Conservation (phyloP, 352 stramenopile species). For the Phytophthora sojae region DNA sequence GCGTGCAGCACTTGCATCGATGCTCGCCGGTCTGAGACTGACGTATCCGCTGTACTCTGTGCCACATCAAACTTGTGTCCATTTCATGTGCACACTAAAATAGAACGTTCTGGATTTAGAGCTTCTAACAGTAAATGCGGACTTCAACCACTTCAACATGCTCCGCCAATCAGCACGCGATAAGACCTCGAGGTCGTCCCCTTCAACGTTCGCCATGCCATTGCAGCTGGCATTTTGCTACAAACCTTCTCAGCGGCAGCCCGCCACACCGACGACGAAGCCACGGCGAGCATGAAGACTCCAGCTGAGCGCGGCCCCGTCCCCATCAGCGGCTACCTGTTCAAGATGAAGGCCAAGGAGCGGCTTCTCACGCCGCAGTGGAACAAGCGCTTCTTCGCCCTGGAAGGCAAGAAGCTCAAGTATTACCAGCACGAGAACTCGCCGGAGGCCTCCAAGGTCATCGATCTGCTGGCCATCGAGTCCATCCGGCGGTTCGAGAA, state of each 20-base stretch:
- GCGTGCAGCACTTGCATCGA: constrained; percentile 6
- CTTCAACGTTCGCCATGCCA: not conserved
- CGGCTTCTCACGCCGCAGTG: constrained; percentile 78
- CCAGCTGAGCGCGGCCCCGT: constrained; percentile 62
- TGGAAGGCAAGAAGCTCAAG: constrained; percentile 80
- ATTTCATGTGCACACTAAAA: constrained; percentile 16
- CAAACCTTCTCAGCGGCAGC: not conserved
- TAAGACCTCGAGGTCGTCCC: constrained; percentile 22
- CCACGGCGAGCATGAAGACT: constrained; percentile 56
- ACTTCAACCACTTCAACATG: constrained; percentile 27
- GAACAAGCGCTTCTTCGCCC: constrained; percentile 84
- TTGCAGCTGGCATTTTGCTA: constrained; percentile 16
- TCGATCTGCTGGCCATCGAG: constrained; percentile 77
- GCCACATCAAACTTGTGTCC: constrained; percentile 11
- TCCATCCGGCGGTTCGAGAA: constrained; percentile 86
- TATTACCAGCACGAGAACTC: constrained; percentile 79
- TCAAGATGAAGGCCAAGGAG: constrained; percentile 86
- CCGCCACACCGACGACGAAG: constrained; percentile 1
- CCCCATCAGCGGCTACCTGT: constrained; percentile 83
- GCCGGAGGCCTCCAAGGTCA: constrained; percentile 70
- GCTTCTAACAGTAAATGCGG: constrained; percentile 12
- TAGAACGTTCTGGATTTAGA: constrained; percentile 26
- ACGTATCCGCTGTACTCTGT: not conserved
- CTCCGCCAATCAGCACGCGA: constrained; percentile 4
- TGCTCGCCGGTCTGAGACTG: not conserved